Evolutionary conservation across 2,329 filamentous ascomycete genomes (phyloP), one percentile per base, ranked within the genome.

Genomic region (Aspergillus aculeatus): DNA sequence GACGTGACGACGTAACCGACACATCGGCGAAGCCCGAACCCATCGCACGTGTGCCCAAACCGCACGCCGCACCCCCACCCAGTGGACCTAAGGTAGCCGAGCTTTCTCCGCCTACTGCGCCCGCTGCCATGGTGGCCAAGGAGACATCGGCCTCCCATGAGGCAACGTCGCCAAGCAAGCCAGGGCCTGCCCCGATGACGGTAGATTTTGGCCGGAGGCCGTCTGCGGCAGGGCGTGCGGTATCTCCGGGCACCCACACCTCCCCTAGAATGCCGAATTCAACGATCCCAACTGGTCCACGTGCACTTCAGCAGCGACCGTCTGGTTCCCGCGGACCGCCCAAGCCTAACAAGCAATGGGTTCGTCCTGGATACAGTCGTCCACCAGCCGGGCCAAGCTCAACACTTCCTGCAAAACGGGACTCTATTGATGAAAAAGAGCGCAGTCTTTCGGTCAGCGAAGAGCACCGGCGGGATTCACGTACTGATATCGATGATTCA

Each of bases 231-330:
- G 68, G 67, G 26, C 68, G 68, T 21, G 67, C 69, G 10, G 50
- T 64, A 19, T 76, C 75, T 21, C 72, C 69, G 7, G 67, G 70
- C 56, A 64, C 71, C 1, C 71, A 71, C 11, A 77, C 74, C 5
- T 78, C 77, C 4, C 76, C 77, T 21, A 69, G 69, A 12, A 71
- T 74, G 66, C 68, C 71, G 50, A 63, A 71, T 26, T 69, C 73
- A 10, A 74, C 64, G 35, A 74, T 78, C 21, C 77, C 77, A 12
- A 79, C 76, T 9, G 77, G 75, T 3, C 77, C 77, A 35, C 75
- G 77, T 54, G 76, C 76, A 6, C 68, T 74, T n/a, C 71, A 76
- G 50, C 72, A 74, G 59, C 71, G 73, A 51, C 66, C 68, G 7
- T 61, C 70, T 38, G 66, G 67, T 14, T 69, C 73, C 11, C 69